Evolutionary conservation across 805 yeast species (phyloP).

Genomic region (Candida quercuum): DNA sequence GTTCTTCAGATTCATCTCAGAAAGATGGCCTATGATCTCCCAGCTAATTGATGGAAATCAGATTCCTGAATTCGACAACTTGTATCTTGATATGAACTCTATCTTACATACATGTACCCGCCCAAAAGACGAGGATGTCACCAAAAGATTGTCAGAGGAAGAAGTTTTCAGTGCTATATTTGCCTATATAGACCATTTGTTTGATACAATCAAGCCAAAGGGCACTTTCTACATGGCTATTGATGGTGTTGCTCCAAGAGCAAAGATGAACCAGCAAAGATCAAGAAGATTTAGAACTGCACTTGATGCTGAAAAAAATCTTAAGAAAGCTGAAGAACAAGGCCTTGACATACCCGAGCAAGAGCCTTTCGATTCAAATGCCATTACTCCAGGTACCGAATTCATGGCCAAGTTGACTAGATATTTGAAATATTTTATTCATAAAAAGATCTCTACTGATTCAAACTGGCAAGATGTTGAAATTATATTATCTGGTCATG

Average conservation of each 20-base stretch:
- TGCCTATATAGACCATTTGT: slow-evolving; percentile 90
- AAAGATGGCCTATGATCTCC: slow-evolving; percentile 96
- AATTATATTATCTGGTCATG: slow-evolving; percentile 84
- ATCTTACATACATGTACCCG: slow-evolving; percentile 93
- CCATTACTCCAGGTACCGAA: slow-evolving; percentile 96
- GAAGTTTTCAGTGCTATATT: slow-evolving; percentile 91
- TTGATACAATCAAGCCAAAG: slow-evolving; percentile 81
- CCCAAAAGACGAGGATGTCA: slow-evolving; percentile 62
- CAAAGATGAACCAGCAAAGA: slow-evolving; percentile 97
- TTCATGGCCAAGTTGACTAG: slow-evolving; percentile 87
- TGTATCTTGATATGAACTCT: slow-evolving; percentile 96
- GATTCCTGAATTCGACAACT: slow-evolving; percentile 90
- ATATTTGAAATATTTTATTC: slow-evolving; percentile 80
- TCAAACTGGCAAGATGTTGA: slow-evolving; percentile 78
- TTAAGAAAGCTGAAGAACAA: slow-evolving; percentile 63
- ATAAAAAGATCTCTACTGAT: slow-evolving; percentile 82
- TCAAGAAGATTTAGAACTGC: slow-evolving; percentile 94
- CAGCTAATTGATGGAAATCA: slow-evolving; percentile 77
- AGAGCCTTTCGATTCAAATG: slow-evolving; percentile 84
- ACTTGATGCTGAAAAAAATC: slow-evolving; percentile 78
- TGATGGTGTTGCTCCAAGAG: slow-evolving; percentile 98
- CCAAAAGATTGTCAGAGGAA: slow-evolving; percentile 75
- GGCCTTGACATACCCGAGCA: slow-evolving; percentile 79
- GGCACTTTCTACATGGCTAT: slow-evolving; percentile 91
- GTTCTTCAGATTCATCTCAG: slow-evolving; percentile 93